phyloP scores from a whole-genome alignment of 441 rosid genomes.

The Erodium texanum region DNA sequence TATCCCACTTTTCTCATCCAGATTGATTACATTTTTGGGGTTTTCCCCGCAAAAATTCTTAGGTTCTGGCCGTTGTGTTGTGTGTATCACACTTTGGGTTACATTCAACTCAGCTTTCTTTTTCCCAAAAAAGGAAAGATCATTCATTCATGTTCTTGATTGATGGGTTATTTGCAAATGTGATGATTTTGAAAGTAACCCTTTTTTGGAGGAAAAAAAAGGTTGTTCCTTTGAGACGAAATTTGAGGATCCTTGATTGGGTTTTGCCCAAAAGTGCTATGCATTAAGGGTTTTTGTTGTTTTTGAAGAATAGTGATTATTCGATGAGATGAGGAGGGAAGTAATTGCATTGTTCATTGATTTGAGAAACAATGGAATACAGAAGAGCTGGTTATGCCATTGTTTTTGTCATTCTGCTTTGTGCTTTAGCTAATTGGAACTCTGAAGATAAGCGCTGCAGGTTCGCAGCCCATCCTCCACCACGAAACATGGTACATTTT shows the following conservation, averaged over 20 bases:
- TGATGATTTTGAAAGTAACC: neutral
- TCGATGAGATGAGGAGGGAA: constrained; percentile 4
- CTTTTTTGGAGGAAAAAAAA: neutral
- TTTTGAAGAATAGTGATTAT: neutral
- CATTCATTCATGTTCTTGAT: neutral
- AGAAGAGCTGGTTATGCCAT: constrained; percentile 26
- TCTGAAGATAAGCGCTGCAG: constrained; percentile 20
- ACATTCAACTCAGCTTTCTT: too few relatives aligned
- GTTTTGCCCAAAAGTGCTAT: neutral
- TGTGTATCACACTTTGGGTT: too few relatives aligned
- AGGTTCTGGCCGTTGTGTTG: neutral
- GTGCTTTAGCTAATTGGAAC: constrained; percentile 22
- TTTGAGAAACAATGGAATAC: constrained; percentile 31
- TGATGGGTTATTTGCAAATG: neutral
- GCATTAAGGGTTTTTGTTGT: neutral
- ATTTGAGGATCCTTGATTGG: neutral
- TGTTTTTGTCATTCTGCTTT: constrained; percentile 31
- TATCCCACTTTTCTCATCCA: neutral
- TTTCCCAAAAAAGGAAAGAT: neutral
- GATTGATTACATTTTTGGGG: neutral
- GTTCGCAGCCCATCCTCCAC: neutral
- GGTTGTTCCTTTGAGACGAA: neutral
- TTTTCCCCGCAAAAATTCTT: neutral
- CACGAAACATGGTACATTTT: constrained; percentile 9
- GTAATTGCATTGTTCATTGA: neutral